phyloP scores from a whole-genome alignment of 192 early-diverging fungal genomes.

The Gaertneriomyces semiglobifer region DNA sequence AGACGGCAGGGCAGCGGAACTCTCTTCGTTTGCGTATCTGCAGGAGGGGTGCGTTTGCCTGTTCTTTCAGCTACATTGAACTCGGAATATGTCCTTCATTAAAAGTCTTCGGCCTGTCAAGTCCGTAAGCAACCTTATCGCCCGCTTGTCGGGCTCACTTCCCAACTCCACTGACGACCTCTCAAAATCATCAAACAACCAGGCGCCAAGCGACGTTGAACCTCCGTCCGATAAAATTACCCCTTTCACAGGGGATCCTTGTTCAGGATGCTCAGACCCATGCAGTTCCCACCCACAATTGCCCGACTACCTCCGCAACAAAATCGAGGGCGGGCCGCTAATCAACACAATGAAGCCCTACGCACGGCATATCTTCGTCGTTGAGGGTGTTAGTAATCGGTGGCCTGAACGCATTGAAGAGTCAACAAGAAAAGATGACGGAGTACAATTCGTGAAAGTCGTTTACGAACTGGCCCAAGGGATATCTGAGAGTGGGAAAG shows the following conservation, averaged over 20 bases:
- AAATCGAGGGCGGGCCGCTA: constrained; percentile 36
- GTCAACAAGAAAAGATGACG: background rate
- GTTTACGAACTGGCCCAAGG: background rate
- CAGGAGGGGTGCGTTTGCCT: too few relatives aligned
- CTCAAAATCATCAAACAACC: too few relatives aligned
- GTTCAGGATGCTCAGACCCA: constrained; percentile 35
- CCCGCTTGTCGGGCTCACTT: too few relatives aligned
- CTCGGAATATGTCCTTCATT: too few relatives aligned
- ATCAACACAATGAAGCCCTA: constrained; percentile 46
- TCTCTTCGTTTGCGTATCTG: too few relatives aligned
- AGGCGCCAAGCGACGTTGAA: too few relatives aligned
- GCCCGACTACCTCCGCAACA: constrained; percentile 37
- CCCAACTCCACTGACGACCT: too few relatives aligned
- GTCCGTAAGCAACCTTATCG: too few relatives aligned
- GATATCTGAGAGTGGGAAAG: background rate
- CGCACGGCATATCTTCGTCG: constrained; percentile 42
- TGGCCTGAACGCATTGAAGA: constrained; percentile 45
- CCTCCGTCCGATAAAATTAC: background rate
- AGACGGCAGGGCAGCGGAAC: too few relatives aligned
- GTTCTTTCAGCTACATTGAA: too few relatives aligned
- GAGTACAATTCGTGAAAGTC: constrained; percentile 9
- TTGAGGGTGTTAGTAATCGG: constrained; percentile 18
- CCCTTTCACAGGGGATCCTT: constrained; percentile 42
- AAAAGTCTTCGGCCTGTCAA: too few relatives aligned
- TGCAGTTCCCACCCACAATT: constrained; percentile 40